phyloP scores from a whole-genome alignment of 306 rosid species.

The Begonia loranthoides region DNA sequence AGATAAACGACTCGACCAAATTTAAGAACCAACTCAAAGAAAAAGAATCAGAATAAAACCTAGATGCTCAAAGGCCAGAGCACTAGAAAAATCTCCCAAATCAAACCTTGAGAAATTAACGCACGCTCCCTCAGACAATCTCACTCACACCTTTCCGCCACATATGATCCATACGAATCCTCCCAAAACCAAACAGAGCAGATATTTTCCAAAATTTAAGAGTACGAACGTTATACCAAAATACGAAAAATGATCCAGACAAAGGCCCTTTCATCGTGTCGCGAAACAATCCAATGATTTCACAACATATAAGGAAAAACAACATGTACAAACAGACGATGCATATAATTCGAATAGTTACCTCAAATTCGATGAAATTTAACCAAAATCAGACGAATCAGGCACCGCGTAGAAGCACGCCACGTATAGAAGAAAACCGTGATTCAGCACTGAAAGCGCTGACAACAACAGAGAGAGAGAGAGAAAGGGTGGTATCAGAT shows the following conservation, averaged over 20 bases:
- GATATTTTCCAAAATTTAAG: conserved; percentile 11
- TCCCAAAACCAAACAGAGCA: conserved; percentile 4
- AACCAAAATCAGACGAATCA: not conserved
- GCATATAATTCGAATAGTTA: not conserved
- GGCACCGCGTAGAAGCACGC: not conserved
- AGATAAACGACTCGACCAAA: conserved; percentile 14
- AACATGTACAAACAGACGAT: not conserved
- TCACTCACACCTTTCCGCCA: conserved; percentile 19
- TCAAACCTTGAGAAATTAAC: conserved; percentile 9
- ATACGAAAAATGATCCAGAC: not conserved
- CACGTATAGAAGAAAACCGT: not conserved
- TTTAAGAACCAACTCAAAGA: conserved; percentile 7
- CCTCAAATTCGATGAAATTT: not conserved
- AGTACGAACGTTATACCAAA: not conserved
- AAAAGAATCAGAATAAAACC: conserved; percentile 8
- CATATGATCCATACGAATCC: conserved; percentile 15
- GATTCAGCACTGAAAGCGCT: not conserved
- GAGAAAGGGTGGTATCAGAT: too few relatives aligned
- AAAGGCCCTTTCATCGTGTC: not conserved
- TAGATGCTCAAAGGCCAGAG: conserved; percentile 16
- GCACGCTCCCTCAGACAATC: conserved; percentile 12
- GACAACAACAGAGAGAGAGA: not conserved
- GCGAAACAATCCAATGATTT: not conserved
- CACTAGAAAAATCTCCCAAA: conserved; percentile 13
- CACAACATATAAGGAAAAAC: not conserved